These are phyloP conservation scores for Lactarius vividus DNA, from an alignment of 768 basidiomycete species.

Conservation along the genomic window DNA sequence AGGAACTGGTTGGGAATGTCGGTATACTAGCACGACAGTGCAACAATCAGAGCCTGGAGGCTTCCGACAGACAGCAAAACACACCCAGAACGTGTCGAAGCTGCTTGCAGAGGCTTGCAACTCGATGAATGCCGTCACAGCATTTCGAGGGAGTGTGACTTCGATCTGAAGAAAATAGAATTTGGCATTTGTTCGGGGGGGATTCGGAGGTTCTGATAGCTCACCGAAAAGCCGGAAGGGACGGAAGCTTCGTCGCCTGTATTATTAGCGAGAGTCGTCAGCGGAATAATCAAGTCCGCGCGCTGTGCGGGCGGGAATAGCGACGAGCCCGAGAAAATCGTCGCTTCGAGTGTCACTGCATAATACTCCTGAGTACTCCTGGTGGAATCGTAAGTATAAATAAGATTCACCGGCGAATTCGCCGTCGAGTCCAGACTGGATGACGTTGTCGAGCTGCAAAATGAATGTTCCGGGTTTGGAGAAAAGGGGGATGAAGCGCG, in stretches of 20 bases:
- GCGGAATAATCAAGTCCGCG: constrained; percentile 50
- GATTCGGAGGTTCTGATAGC: constrained; percentile 13
- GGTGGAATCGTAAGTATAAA: background rate
- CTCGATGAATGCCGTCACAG: constrained; percentile 66
- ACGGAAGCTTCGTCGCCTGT: constrained; percentile 69
- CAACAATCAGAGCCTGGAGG: background rate
- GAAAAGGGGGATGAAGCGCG: too few relatives aligned
- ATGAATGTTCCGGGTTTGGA: too few relatives aligned
- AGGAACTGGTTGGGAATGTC: constrained; percentile 63
- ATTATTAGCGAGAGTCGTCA: constrained; percentile 59
- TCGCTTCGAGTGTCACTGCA: constrained; percentile 64
- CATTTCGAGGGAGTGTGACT: constrained; percentile 66
- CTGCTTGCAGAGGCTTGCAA: constrained; percentile 66
- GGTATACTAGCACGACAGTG: constrained; percentile 49
- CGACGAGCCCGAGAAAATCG: constrained; percentile 61
- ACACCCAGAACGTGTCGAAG: constrained; percentile 75
- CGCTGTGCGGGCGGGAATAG: constrained; percentile 50
- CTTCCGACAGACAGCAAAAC: constrained; percentile 18
- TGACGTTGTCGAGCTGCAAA: too few relatives aligned
- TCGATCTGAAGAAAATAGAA: constrained; percentile 44
- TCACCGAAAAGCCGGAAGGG: constrained; percentile 68
- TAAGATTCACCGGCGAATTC: too few relatives aligned
- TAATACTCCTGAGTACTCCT: background rate
- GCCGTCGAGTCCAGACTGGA: too few relatives aligned
- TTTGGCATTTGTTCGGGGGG: background rate